Conservation (phyloP, 345 rosid genomes). For the Capsella bursapastoris region DNA sequence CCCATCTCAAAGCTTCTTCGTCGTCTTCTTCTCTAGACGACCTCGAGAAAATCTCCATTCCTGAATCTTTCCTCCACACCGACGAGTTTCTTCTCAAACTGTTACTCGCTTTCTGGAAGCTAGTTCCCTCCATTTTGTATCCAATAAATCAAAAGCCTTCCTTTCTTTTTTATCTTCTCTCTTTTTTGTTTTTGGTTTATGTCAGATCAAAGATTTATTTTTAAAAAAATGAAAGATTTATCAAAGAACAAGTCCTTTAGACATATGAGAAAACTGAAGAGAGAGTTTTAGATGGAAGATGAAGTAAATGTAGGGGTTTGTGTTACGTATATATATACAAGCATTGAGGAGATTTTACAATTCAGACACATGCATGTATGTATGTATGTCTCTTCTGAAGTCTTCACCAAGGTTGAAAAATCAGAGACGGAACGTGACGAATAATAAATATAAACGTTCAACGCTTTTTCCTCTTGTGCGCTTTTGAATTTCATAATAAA, state of each 20-base stretch:
- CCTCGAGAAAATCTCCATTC: conserved; percentile 54
- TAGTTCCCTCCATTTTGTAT: conserved; percentile 47
- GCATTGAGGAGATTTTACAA: conserved; percentile 16
- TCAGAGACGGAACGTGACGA: conserved; percentile 40
- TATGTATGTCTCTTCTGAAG: no score
- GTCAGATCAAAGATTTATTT: conserved; percentile 9
- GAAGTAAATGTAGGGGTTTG: conserved; percentile 10
- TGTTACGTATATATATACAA: conserved; percentile 19
- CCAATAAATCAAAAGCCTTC: conserved; percentile 19
- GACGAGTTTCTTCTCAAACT: conserved; percentile 49
- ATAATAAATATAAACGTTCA: background rate
- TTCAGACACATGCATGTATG: conserved; percentile 20
- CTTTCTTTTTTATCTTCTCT: background rate
- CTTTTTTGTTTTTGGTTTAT: background rate
- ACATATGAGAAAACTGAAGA: background rate
- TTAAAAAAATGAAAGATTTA: conserved; percentile 18
- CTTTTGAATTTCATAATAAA: background rate
- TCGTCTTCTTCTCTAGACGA: conserved; percentile 72
- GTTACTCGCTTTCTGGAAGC: conserved; percentile 48
- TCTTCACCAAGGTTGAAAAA: conserved; percentile 29
- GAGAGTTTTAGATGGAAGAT: conserved; percentile 20
- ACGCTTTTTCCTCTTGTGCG: conserved; percentile 4
- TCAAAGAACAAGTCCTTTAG: background rate
- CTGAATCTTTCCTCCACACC: conserved; percentile 47
- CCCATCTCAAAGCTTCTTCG: conserved; percentile 90